A percentile compares a stretch with the other conserved stretches of the same genome.
Conservation (phyloP, 1,284 basidiomycete species). For the Anthracocystis walkeri region DNA sequence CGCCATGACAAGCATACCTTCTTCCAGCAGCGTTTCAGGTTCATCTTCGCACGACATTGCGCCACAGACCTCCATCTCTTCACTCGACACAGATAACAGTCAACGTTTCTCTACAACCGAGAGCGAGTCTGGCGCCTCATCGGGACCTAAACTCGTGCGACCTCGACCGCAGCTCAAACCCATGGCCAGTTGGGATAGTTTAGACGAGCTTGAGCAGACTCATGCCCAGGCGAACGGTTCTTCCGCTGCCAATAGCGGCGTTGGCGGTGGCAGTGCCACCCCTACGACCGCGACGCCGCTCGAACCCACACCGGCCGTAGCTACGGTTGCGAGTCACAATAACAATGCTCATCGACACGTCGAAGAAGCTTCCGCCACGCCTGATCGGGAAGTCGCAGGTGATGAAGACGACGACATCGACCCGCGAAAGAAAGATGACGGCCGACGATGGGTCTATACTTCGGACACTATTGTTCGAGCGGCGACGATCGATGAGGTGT, state of each 20-base stretch:
- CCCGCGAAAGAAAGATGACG: conserved; percentile 41
- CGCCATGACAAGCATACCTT: conserved; percentile 25
- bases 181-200: conserved; percentile 45
- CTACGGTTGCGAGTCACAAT: conserved; percentile 31
- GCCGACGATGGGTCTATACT: conserved; percentile 85
- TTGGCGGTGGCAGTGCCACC: conserved; percentile 3
- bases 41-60: conserved; percentile 29
- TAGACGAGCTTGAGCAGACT: conserved; percentile 40
- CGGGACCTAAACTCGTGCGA: conserved; percentile 32
- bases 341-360: conserved; percentile 34
- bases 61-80: conserved; percentile 42
- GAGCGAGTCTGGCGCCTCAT: conserved; percentile 13
- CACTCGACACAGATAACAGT: conserved; percentile 23
- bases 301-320: conserved; percentile 28
- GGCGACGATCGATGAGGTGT: conserved; percentile 84
- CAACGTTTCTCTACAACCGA: conserved; percentile 9
- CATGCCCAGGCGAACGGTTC: conserved; percentile 12
- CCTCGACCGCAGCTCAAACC: conserved; percentile 35
- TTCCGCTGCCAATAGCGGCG: background rate
- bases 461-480: conserved; percentile 83
- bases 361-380: background rate
- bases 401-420: conserved; percentile 43
- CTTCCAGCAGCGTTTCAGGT: conserved; percentile 25
- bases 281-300: conserved; percentile 16
- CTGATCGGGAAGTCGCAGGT: background rate